Conservation (phyloP, 2,329 filamentous ascomycete genomes). For the Parafenestella ontariensis region DNA sequence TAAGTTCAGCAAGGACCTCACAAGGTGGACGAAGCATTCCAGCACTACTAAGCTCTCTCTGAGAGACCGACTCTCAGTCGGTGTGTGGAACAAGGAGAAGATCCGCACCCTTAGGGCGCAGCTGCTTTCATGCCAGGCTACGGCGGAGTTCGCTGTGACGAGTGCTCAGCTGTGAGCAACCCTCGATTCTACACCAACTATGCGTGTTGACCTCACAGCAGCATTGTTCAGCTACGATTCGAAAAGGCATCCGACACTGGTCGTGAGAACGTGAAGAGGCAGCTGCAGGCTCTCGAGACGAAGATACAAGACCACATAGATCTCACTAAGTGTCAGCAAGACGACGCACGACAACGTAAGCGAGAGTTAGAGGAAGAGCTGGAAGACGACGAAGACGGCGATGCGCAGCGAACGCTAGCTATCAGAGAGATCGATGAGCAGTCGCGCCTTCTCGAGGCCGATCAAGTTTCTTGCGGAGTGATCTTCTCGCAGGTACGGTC, state of each 20-base stretch:
- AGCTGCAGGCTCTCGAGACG: constrained; percentile 12
- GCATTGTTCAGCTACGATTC: constrained; percentile 12
- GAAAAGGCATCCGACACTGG: constrained; percentile 5
- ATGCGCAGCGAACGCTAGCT: constrained; percentile 11
- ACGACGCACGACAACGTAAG: constrained; percentile 3
- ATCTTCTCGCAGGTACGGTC: constrained; percentile 15
- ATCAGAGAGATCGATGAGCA: constrained; percentile 17
- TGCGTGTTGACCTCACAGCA: too few species aligned
- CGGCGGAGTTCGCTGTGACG: constrained; percentile 15
- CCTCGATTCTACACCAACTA: too few species aligned
- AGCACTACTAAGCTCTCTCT: constrained; percentile 3
- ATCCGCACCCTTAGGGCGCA: constrained; percentile 12
- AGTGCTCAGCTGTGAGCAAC: constrained; percentile 17
- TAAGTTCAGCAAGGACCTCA: constrained; percentile 13
- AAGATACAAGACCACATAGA: constrained; percentile 16
- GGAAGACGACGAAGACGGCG: constrained; percentile 17
- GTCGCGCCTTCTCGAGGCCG: constrained; percentile 10
- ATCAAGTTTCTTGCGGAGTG: constrained; percentile 16
- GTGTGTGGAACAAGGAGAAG: constrained; percentile 22
- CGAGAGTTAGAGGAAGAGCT: constrained; percentile 8
- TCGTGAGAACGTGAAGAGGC: not conserved
- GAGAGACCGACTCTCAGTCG: constrained; percentile 13
- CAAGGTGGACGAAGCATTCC: constrained; percentile 22
- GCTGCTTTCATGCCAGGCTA: constrained; percentile 15
- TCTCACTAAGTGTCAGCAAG: constrained; percentile 11